phyloP scores from a whole-genome alignment of 495 filamentous ascomycete genomes.

The Neurospora intermedia region DNA sequence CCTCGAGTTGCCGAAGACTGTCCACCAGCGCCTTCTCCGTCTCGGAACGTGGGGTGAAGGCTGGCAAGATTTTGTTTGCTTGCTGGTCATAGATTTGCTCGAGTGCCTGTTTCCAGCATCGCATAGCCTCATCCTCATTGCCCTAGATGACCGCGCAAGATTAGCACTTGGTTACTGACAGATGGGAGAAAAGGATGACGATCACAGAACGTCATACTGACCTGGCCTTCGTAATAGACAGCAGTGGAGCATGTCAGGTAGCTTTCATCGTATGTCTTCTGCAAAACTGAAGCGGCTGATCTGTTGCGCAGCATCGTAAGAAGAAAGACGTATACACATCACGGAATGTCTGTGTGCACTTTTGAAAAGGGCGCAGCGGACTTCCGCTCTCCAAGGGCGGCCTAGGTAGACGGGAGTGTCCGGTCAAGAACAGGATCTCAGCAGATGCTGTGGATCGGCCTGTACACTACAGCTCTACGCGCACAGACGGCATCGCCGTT shows the following conservation, averaged over 20 bases:
- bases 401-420: background rate
- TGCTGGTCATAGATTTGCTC: slow-evolving; percentile 87
- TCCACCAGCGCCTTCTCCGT: slow-evolving; percentile 77
- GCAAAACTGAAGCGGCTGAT: slow-evolving; percentile 58
- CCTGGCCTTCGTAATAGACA: slow-evolving; percentile 88
- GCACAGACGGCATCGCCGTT: background rate
- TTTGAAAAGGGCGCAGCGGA: background rate
- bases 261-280: slow-evolving; percentile 96
- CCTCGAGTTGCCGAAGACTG: slow-evolving; percentile 68
- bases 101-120: slow-evolving; percentile 84
- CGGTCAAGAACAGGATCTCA: background rate
- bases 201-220: slow-evolving; percentile 23
- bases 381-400: background rate
- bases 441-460: background rate
- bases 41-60: slow-evolving; percentile 64
- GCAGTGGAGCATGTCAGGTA: slow-evolving; percentile 90
- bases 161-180: slow-evolving; percentile 2
- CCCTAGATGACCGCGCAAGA: slow-evolving; percentile 44
- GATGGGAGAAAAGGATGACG: background rate
- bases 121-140: slow-evolving; percentile 84
- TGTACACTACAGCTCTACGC: background rate
- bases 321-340: background rate
- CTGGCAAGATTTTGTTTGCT: slow-evolving; percentile 57
- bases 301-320: slow-evolving; percentile 67
- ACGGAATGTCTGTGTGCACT: slow-evolving; percentile 1